Evolutionary conservation across 345 rosid species (phyloP).

Genomic region (Bruguiera gymnorhiza): DNA sequence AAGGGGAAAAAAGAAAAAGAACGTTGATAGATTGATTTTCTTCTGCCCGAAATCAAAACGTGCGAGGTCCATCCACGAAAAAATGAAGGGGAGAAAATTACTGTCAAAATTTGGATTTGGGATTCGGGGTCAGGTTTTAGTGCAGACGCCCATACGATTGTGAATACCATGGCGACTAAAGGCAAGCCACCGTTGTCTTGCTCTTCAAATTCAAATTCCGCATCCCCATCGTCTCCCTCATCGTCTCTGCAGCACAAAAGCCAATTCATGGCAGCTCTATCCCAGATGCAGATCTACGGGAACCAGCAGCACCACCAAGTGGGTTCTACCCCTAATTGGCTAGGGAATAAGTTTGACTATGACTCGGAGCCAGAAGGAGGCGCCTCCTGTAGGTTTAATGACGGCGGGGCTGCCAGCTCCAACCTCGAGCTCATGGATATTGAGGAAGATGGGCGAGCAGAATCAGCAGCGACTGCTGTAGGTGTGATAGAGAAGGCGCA

Average conservation of each 20-base stretch:
- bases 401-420: neutral
- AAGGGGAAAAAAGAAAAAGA: too few species aligned
- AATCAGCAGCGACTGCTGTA: conserved; percentile 12
- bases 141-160: conserved; percentile 27
- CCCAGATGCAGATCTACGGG: conserved; percentile 12
- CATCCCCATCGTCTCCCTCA: conserved; percentile 5
- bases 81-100: too few species aligned
- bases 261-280: neutral
- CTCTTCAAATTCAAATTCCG: conserved; percentile 33
- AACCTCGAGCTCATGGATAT: conserved; percentile 22
- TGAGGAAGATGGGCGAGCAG: conserved; percentile 14
- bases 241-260: conserved; percentile 8
- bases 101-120: conserved; percentile 13
- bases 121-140: conserved; percentile 25
- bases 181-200: conserved; percentile 25
- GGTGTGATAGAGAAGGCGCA: conserved; percentile 40
- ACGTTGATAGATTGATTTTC: too few species aligned
- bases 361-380: conserved; percentile 22
- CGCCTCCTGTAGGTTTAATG: conserved; percentile 10
- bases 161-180: conserved; percentile 4
- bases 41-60: too few species aligned
- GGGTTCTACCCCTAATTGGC: conserved; percentile 32
- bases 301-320: conserved; percentile 12
- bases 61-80: too few species aligned
- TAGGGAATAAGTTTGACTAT: conserved; percentile 19